Evolutionary conservation across 1,284 basidiomycete genomes (phyloP).

Genomic region (Irpex sp.): DNA sequence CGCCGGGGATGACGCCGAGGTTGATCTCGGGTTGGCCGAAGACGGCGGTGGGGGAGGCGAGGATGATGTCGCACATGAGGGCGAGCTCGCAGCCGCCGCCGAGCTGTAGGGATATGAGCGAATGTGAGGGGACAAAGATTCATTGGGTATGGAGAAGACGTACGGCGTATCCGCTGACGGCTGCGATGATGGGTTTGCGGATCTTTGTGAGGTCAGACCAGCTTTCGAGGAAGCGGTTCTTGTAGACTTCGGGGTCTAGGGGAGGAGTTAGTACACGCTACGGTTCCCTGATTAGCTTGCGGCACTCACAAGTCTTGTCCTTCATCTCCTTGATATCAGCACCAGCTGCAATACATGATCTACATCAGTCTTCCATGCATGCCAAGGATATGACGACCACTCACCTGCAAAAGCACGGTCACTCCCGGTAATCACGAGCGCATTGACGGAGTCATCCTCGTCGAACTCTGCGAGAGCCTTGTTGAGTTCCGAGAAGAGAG

Average conservation of each 20-base stretch:
- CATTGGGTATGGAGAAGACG: conserved; percentile 25
- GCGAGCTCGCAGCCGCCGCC: conserved; percentile 97
- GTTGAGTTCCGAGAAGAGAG: conserved; percentile 79
- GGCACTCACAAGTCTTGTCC: conserved; percentile 76
- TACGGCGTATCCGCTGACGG: conserved; percentile 94
- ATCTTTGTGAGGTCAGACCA: conserved; percentile 81
- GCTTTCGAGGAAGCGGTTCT: conserved; percentile 84
- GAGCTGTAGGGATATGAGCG: conserved; percentile 46
- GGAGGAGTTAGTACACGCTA: not conserved
- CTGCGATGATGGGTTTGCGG: conserved; percentile 93
- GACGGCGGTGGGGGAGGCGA: conserved; percentile 89
- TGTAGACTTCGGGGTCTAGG: conserved; percentile 83
- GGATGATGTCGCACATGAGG: conserved; percentile 95
- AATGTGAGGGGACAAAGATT: conserved; percentile 1
- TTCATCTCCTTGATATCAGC: conserved; percentile 96
- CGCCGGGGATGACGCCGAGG: conserved; percentile 94
- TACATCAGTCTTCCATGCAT: not conserved
- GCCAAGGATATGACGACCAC: conserved; percentile 14
- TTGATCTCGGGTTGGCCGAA: conserved; percentile 99
- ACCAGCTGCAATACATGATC: conserved; percentile 48
- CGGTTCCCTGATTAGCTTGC: not conserved
- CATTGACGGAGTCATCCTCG: conserved; percentile 68
- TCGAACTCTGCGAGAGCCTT: conserved; percentile 73
- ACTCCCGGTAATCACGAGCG: conserved; percentile 92
- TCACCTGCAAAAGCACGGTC: conserved; percentile 91